Evolutionary conservation across 2,329 filamentous ascomycete genomes (phyloP), one percentile per base, ranked within the genome.

Genomic region (Pezicula rhizophila): DNA sequence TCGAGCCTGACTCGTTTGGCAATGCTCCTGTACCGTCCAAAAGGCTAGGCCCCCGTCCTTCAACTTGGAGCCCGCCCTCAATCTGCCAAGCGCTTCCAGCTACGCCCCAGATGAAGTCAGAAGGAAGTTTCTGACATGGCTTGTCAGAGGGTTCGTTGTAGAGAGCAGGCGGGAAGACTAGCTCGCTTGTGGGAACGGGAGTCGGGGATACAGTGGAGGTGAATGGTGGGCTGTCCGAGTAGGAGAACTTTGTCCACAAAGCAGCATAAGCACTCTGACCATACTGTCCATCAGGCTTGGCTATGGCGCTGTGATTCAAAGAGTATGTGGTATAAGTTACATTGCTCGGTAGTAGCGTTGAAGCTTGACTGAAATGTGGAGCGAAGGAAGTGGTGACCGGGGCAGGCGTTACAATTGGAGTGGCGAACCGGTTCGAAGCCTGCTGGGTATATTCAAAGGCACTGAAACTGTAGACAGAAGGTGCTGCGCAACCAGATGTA

Each of bases 31-130:
- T 25, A 20, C 70, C 64, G 28, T 74, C 71, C 55, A 69, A 57
- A 10, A 69, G 51, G 3, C 64, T 62, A 0, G 70, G 71, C 0
- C 64, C 56, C 28, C 69, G 66, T 12, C 71, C 71, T 43, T 72
- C 67, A 2, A 68, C 59, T 0, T 66, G 65, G 2, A 66, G 67
- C 4, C 72, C 71, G 25, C 75, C 60, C 55, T 77, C 61, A 31
- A 76, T 60, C 62, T 73, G 59, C 51, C 61, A 52, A 10, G 75
- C 73, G 2, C 68, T 69, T 8, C 73, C 68, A 0, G 74, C 66
- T 2, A 76, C 72, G 8, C 75, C 69, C 44, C 71, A 71, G 2
- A 64, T 59, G 46, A 78, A 77, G 35, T 68, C 67, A 2, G 68
- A 59, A 0, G 74, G 73, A 25, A 80, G 17, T 0, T 67, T 67